Evolutionary conservation across 2,329 filamentous ascomycete species (phyloP), one percentile per base, ranked within the genome.

Genomic region (Tolypocladium cylindrosporum): DNA sequence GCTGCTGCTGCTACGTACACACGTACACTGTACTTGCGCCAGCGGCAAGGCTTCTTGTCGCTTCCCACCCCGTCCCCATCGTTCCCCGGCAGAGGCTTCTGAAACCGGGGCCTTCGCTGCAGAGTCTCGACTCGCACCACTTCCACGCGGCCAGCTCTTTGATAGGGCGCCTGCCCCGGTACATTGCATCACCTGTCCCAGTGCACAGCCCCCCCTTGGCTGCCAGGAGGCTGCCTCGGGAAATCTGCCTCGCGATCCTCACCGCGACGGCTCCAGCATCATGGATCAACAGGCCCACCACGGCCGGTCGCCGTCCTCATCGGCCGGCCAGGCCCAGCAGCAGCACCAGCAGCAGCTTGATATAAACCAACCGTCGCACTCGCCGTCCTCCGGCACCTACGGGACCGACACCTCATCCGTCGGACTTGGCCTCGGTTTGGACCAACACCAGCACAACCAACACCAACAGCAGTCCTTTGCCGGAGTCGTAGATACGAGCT

Each of bases 321-420:
- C 77, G 40, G 42, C 58, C 54, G 58, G 55, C 52, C 61, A 60
- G 16, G 50, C 36, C 42, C 68, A 78, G 78, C 62, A 78, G 78
- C 62, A 79, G 27, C 51, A 81, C 67, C 79, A 79, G 65, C 78
- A 82, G 67, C 74, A 73, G 69, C 71, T 77, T 76, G 79, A 84
- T 85, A 87, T 88, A 86, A 88, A 81, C 71, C 83, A 84, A 71
- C 81, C 76, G 64, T 42, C 55, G 34, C 84, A 84, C 72, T 87
- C 85, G 66, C 82, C 84, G 66, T 83, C 84, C 69, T 81, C 81
- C 72, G 77, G 77, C 65, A 82, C 80, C 67, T 76, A 79, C 69
- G 75, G 78, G 69, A 62, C 68, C 52, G 77, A 77, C 68, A 72
- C 78, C 59, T 67, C 72, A 65, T 76, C 75, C 56, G 75, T 79